phyloP scores from a whole-genome alignment of 345 rosid species.

The Salix purpurea region DNA sequence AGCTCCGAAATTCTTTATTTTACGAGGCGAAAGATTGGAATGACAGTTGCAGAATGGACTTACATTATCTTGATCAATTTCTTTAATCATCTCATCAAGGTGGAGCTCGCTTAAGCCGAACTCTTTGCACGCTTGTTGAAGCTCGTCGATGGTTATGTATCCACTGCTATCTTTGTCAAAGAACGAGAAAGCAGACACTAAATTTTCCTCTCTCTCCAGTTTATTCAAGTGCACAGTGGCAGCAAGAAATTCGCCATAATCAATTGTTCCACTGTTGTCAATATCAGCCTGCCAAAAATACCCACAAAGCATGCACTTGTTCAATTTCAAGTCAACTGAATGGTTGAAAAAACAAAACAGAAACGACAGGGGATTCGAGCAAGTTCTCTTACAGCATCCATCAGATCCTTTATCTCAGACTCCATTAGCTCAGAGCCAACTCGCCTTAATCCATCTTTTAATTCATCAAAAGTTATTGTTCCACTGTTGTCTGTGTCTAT shows the following conservation, averaged over 20 bases:
- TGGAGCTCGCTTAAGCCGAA: slow-evolving; percentile 63
- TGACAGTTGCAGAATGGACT: slow-evolving; percentile 20
- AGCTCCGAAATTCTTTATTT: neutral
- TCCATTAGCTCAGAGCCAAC: slow-evolving; percentile 81
- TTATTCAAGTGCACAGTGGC: slow-evolving; percentile 77
- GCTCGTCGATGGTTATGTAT: slow-evolving; percentile 69
- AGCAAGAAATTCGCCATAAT: slow-evolving; percentile 76
- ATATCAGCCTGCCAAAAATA: slow-evolving; percentile 63
- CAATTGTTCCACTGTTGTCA: slow-evolving; percentile 75
- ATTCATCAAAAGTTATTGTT: slow-evolving; percentile 68
- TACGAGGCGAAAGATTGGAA: neutral
- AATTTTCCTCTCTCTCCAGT: slow-evolving; percentile 76
- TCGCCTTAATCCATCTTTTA: slow-evolving; percentile 50
- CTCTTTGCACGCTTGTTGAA: slow-evolving; percentile 73
- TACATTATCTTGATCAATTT: slow-evolving; percentile 78
- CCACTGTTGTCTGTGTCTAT: slow-evolving; percentile 74
- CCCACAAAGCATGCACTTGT: neutral
- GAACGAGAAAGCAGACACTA: slow-evolving; percentile 61
- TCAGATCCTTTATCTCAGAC: slow-evolving; percentile 70
- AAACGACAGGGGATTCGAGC: neutral
- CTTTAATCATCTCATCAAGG: slow-evolving; percentile 75
- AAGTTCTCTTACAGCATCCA: slow-evolving; percentile 51
- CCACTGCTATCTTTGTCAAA: slow-evolving; percentile 82
- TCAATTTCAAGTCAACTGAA: neutral
- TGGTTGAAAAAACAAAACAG: neutral